These are phyloP conservation scores for Periconia sp. DNA, from an alignment of 2,329 filamentous ascomycete species.

Conservation along the genomic window DNA sequence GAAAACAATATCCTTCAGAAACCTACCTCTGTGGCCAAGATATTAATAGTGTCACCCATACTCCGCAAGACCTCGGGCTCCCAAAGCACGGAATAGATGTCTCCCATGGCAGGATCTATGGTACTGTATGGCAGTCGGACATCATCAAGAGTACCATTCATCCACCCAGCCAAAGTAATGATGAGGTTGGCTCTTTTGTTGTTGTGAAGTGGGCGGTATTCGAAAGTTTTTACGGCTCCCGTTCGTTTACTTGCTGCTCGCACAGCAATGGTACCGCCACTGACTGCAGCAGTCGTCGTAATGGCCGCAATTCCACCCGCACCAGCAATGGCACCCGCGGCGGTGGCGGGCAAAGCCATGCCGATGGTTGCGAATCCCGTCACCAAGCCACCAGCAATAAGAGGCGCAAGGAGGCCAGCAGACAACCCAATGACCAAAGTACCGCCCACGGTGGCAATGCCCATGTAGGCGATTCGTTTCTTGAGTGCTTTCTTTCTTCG, in stretches of 20 bases:
- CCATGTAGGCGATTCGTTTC: constrained; percentile 90
- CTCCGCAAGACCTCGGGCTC: constrained; percentile 97
- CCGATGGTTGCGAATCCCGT: constrained; percentile 95
- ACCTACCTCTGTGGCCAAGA: constrained; percentile 89
- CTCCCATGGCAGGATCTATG: constrained; percentile 95
- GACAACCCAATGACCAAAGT: constrained; percentile 94
- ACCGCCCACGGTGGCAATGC: constrained; percentile 91
- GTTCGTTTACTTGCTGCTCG: constrained; percentile 85
- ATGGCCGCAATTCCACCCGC: constrained; percentile 92
- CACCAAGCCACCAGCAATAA: constrained; percentile 91
- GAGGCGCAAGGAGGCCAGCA: constrained; percentile 84
- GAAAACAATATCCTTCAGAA: constrained; percentile 4
- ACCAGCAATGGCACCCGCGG: constrained; percentile 84
- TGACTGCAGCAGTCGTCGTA: constrained; percentile 82
- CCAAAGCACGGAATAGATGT: constrained; percentile 96
- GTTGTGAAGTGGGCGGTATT: constrained; percentile 95
- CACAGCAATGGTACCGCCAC: constrained; percentile 82
- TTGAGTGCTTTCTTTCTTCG: constrained; percentile 80
- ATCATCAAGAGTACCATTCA: constrained; percentile 97
- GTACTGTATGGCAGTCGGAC: constrained; percentile 95
- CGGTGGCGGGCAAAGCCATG: constrained; percentile 66
- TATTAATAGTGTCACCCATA: constrained; percentile 98
- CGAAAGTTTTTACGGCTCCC: constrained; percentile 91
- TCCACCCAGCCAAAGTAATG: constrained; percentile 94
- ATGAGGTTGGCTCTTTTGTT: constrained; percentile 97